Conservation (phyloP, 441 rosid species). For the Lepidium campestre region DNA sequence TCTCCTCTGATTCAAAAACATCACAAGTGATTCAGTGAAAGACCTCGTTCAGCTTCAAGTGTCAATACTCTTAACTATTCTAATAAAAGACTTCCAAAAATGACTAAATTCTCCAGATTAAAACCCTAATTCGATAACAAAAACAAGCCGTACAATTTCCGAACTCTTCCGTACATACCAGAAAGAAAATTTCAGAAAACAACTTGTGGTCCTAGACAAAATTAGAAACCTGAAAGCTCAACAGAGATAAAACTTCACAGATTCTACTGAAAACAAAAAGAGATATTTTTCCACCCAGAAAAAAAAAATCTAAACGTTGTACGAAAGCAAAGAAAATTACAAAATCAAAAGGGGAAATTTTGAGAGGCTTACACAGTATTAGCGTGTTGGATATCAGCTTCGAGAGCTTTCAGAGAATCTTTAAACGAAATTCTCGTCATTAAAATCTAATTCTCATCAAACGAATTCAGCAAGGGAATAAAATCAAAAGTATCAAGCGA, state of each 20-base stretch:
- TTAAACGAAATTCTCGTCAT: slow-evolving; percentile 73
- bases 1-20: not conserved
- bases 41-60: not conserved
- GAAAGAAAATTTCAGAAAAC: not conserved
- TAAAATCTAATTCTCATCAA: slow-evolving; percentile 15
- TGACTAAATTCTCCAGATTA: slow-evolving; percentile 1
- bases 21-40: not conserved
- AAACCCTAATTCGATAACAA: not conserved
- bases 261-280: not conserved
- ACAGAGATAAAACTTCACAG: not conserved
- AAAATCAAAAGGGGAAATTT: not conserved
- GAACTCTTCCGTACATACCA: not conserved
- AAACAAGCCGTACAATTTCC: not conserved
- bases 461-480: not conserved
- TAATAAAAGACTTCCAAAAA: not conserved
- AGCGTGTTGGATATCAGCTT: slow-evolving; percentile 96
- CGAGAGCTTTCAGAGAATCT: slow-evolving; percentile 92
- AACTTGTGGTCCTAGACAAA: slow-evolving; percentile 10
- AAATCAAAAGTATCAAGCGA: not conserved
- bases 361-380: slow-evolving; percentile 64
- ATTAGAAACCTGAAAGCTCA: slow-evolving; percentile 2
- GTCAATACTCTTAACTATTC: slow-evolving; percentile 7
- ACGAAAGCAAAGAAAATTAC: not conserved
- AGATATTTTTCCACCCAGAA: not conserved
- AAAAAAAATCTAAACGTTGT: not conserved